These are phyloP conservation scores for Boletus rex-veris DNA, from an alignment of 768 basidiomycete genomes.

Conservation along the genomic window DNA sequence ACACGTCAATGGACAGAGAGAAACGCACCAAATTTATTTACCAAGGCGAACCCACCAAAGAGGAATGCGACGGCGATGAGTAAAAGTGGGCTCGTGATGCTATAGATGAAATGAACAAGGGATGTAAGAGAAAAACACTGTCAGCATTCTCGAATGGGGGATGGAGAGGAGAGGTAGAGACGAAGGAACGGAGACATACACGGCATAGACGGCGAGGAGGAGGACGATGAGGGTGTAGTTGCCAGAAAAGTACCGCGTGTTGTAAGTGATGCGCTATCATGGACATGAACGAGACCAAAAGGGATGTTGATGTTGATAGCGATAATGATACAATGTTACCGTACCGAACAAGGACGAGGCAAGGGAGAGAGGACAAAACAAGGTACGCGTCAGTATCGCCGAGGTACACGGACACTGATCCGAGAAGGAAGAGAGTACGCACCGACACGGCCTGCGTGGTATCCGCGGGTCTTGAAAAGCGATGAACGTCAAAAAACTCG, in stretches of 20 bases:
- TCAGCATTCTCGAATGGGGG: background rate
- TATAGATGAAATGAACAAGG: background rate
- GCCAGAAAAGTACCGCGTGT: conserved; percentile 87
- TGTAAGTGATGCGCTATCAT: conserved; percentile 84
- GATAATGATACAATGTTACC: too few species aligned
- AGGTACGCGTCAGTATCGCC: too few species aligned
- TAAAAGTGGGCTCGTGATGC: conserved; percentile 79
- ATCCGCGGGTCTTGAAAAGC: conserved; percentile 81
- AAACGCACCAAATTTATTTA: conserved; percentile 81
- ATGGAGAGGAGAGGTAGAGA: background rate
- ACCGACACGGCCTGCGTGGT: conserved; percentile 76
- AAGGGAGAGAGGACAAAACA: too few species aligned
- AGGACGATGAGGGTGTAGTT: conserved; percentile 85
- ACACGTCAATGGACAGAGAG: background rate
- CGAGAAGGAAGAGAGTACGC: conserved; percentile 22
- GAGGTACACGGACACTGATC: too few species aligned
- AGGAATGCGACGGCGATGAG: conserved; percentile 84
- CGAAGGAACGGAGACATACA: conserved; percentile 48
- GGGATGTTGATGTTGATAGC: too few species aligned
- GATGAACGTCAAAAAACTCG: conserved; percentile 84
- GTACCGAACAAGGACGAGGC: too few species aligned
- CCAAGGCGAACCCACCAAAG: conserved; percentile 84
- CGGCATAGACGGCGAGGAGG: conserved; percentile 77
- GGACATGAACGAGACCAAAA: background rate
- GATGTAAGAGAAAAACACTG: too few species aligned